Evolutionary conservation across 2,329 filamentous ascomycete genomes (phyloP).

Genomic region (Hawksworthiomyces lignivorus): DNA sequence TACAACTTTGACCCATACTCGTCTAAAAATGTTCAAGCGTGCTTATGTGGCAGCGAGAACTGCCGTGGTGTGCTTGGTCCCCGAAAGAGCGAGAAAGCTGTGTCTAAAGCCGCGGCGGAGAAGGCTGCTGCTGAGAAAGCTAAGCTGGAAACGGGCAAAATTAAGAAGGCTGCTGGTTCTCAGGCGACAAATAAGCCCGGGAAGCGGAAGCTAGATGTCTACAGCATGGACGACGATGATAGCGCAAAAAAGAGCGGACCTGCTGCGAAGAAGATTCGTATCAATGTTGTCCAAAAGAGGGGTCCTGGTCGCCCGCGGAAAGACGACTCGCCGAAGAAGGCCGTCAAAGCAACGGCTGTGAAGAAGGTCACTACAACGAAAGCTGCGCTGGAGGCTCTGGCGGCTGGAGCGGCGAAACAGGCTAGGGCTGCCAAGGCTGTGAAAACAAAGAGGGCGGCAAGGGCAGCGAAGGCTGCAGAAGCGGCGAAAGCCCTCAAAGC

Average conservation of each 20-base stretch:
- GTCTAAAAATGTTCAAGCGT: conserved; percentile 60
- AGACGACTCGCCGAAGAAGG: background rate
- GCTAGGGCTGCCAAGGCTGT: conserved; percentile 11
- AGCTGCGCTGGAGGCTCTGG: conserved; percentile 8
- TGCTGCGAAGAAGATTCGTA: conserved; percentile 10
- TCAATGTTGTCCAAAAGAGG: background rate
- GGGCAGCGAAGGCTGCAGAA: conserved; percentile 15
- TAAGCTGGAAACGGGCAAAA: background rate
- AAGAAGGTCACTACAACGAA: conserved; percentile 11
- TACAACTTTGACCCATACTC: conserved; percentile 67
- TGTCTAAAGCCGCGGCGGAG: conserved; percentile 3
- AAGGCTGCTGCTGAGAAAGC: conserved; percentile 7
- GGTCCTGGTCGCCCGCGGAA: conserved; percentile 2
- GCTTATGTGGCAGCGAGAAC: conserved; percentile 55
- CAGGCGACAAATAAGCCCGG: background rate
- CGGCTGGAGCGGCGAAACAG: conserved; percentile 5
- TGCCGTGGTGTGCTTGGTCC: conserved; percentile 58
- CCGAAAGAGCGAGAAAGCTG: conserved; percentile 40
- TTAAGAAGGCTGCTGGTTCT: background rate
- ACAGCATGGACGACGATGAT: conserved; percentile 7
- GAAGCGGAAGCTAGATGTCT: conserved; percentile 11
- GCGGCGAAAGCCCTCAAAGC: conserved; percentile 1
- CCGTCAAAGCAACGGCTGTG: background rate
- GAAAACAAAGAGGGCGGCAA: conserved; percentile 20
- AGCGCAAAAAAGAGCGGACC: background rate